These are phyloP conservation scores for Solanum raphanifolium DNA, from an alignment of 257 asterid genomes.

Conservation along the genomic window DNA sequence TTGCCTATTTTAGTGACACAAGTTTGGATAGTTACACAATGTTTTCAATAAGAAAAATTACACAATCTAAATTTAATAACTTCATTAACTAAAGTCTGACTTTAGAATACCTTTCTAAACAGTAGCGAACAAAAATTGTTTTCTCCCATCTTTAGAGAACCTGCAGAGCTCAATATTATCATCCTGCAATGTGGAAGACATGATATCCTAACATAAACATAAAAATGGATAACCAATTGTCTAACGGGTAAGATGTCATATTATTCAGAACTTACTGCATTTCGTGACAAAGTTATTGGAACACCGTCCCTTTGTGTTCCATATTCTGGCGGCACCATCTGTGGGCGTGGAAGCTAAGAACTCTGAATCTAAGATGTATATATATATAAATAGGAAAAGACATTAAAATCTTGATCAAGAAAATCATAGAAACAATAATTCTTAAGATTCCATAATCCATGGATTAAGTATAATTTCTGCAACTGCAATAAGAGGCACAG, in stretches of 20 bases:
- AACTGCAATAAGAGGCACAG: not conserved
- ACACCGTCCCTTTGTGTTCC: slow-evolving; percentile 78
- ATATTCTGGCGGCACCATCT: slow-evolving; percentile 88
- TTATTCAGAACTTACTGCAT: slow-evolving; percentile 44
- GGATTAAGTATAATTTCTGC: not conserved
- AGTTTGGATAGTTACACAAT: slow-evolving; percentile 5
- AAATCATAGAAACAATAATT: not conserved
- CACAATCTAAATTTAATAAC: not conserved
- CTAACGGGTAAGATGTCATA: not conserved
- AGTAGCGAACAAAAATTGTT: slow-evolving; percentile 73
- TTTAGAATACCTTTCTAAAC: slow-evolving; percentile 56
- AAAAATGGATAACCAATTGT: not conserved
- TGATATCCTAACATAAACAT: not conserved
- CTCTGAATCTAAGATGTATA: slow-evolving; percentile 76
- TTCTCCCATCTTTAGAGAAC: slow-evolving; percentile 89
- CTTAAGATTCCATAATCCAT: not conserved
- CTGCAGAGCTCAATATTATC: slow-evolving; percentile 81
- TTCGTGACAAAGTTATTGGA: slow-evolving; percentile 64
- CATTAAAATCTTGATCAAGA: not conserved
- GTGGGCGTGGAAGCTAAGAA: slow-evolving; percentile 81
- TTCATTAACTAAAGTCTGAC: not conserved
- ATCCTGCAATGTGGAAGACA: slow-evolving; percentile 39
- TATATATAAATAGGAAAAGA: not conserved
- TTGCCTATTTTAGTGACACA: slow-evolving; percentile 39
- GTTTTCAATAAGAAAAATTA: not conserved